A percentile compares a stretch with the other conserved stretches of the same genome.
Evolutionary conservation across 371 early-diverging fungal species (phyloP).

Genomic region (Parasitella parasitica): DNA sequence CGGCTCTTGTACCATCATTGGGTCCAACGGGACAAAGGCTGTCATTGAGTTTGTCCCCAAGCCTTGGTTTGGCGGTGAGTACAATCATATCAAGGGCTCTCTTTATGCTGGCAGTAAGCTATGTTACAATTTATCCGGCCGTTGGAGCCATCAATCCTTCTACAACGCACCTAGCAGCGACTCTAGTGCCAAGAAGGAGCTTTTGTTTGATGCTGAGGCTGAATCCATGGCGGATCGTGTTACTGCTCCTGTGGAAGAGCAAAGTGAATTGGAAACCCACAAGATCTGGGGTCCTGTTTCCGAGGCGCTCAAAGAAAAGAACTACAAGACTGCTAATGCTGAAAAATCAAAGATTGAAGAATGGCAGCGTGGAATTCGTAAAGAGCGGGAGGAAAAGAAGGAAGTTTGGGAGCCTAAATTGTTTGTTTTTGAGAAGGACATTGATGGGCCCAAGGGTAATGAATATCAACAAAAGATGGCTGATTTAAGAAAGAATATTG

Average conservation of each 20-base stretch:
- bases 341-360: slow-evolving; percentile 77
- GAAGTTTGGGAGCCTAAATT: slow-evolving; percentile 45
- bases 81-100: slow-evolving; percentile 48
- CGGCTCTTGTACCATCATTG: slow-evolving; percentile 57
- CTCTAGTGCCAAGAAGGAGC: slow-evolving; percentile 18
- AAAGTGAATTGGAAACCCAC: slow-evolving; percentile 68
- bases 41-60: slow-evolving; percentile 64
- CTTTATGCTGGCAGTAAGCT: slow-evolving; percentile 26
- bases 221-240: slow-evolving; percentile 55
- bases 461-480: slow-evolving; percentile 18
- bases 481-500: slow-evolving; percentile 11
- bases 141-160: slow-evolving; percentile 66
- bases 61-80: slow-evolving; percentile 57
- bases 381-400: slow-evolving; percentile 55
- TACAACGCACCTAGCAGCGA: slow-evolving; percentile 17
- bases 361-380: slow-evolving; percentile 65
- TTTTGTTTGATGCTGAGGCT: slow-evolving; percentile 67
- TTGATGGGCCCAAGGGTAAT: slow-evolving; percentile 2
- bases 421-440: slow-evolving; percentile 55
- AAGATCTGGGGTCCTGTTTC: slow-evolving; percentile 72
- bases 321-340: slow-evolving; percentile 64
- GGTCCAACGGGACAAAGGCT: slow-evolving; percentile 50
- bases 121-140: slow-evolving; percentile 46
- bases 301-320: slow-evolving; percentile 60
- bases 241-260: slow-evolving; percentile 59